Evolutionary conservation across 2,329 filamentous ascomycete genomes (phyloP).

Genomic region (Zelopaecilomyces penicillatus): DNA sequence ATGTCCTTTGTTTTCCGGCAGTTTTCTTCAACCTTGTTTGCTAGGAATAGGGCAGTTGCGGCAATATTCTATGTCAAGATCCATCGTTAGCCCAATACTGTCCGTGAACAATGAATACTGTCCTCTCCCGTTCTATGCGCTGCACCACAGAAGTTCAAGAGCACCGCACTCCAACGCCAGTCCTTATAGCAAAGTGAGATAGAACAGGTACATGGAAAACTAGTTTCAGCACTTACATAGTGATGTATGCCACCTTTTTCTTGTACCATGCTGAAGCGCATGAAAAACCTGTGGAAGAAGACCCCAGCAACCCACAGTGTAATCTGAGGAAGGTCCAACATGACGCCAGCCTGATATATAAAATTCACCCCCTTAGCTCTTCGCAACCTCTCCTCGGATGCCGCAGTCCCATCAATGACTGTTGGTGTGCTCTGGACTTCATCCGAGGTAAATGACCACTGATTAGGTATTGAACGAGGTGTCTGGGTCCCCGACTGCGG

Average conservation of each 20-base stretch:
- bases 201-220: background rate
- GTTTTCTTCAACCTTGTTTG: constrained; percentile 96
- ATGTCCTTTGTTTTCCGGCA: constrained; percentile 92
- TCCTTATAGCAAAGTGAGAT: background rate
- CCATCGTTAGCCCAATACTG: constrained; percentile 9
- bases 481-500: constrained; percentile 30
- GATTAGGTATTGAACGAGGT: constrained; percentile 36
- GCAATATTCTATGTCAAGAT: constrained; percentile 57
- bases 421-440: constrained; percentile 80
- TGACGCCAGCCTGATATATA: constrained; percentile 86
- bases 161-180: too few relatives aligned
- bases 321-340: constrained; percentile 84
- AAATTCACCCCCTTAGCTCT: constrained; percentile 94
- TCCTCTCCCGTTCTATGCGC: too few relatives aligned
- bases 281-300: constrained; percentile 94
- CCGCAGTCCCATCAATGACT: constrained; percentile 69
- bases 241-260: constrained; percentile 76
- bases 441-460: constrained; percentile 85
- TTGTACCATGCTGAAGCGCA: constrained; percentile 75
- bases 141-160: too few relatives aligned
- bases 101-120: background rate
- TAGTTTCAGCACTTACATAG: constrained; percentile 54
- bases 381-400: constrained; percentile 68
- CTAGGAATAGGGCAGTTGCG: constrained; percentile 83
- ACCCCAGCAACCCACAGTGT: constrained; percentile 87